phyloP scores from a whole-genome alignment of 441 rosid genomes.

The Viola pubescens region DNA sequence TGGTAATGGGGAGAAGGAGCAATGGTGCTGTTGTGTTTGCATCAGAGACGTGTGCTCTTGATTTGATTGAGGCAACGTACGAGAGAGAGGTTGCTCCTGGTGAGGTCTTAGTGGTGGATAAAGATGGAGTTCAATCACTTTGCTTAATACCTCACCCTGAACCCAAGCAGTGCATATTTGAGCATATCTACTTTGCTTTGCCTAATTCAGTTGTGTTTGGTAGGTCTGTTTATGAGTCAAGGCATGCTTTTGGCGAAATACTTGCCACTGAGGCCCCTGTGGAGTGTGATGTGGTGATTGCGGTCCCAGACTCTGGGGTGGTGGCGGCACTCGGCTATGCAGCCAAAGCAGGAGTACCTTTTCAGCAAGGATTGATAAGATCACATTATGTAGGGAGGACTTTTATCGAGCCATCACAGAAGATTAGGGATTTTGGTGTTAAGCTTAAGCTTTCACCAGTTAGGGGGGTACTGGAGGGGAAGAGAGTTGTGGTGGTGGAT shows the following conservation, averaged over 20 bases:
- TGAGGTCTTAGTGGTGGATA: slow-evolving; percentile 65
- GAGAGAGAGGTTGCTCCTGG: slow-evolving; percentile 83
- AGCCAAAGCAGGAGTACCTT: slow-evolving; percentile 68
- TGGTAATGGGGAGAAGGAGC: slow-evolving; percentile 89
- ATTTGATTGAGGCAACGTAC: slow-evolving; percentile 71
- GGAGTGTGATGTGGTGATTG: slow-evolving; percentile 88
- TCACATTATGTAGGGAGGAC: slow-evolving; percentile 95
- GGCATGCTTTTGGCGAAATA: slow-evolving; percentile 56
- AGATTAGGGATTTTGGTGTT: slow-evolving; percentile 86
- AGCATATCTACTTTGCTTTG: slow-evolving; percentile 71
- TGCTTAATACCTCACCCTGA: slow-evolving; percentile 58
- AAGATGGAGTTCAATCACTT: slow-evolving; percentile 55
- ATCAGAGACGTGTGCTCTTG: slow-evolving; percentile 84
- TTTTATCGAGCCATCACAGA: slow-evolving; percentile 87
- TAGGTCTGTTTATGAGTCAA: slow-evolving; percentile 64
- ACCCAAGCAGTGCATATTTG: slow-evolving; percentile 78
- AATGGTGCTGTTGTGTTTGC: slow-evolving; percentile 83
- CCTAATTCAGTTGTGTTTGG: slow-evolving; percentile 78
- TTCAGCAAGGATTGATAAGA: slow-evolving; percentile 82
- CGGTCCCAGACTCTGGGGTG: slow-evolving; percentile 90
- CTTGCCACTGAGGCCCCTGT: slow-evolving; percentile 64
- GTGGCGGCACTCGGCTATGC: slow-evolving; percentile 95
- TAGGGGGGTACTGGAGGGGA: slow-evolving; percentile 69
- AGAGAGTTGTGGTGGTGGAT: slow-evolving; percentile 85
- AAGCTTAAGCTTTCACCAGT: slow-evolving; percentile 93